Conservation (phyloP, 139 green algal genomes). For the Pleodorina starrii region DNA sequence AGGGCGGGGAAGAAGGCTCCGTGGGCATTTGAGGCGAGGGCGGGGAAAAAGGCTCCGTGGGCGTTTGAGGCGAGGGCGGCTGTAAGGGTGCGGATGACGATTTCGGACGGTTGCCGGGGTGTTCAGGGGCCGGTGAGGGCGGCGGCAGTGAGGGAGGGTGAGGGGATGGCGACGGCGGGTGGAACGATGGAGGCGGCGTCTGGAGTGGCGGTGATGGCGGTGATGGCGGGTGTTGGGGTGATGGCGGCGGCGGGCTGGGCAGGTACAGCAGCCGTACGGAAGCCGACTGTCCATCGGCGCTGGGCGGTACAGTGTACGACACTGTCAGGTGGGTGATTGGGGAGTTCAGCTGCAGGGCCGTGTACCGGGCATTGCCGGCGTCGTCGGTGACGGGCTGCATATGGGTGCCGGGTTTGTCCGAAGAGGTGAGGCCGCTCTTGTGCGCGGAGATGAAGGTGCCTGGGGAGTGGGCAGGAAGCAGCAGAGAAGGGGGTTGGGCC, state of each 20-base stretch:
- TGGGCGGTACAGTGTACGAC: slow-evolving; percentile 6
- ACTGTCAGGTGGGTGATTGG: not conserved
- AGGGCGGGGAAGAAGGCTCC: no score
- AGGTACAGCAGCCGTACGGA: not conserved
- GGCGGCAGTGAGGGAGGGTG: no score
- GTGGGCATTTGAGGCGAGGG: no score
- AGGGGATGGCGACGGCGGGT: no score
- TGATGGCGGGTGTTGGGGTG: not conserved
- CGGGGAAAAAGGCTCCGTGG: no score
- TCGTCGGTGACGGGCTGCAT: not conserved
- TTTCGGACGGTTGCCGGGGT: no score
- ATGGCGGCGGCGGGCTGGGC: not conserved
- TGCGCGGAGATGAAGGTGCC: not conserved
- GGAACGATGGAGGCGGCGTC: not conserved
- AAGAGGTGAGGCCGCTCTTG: not conserved
- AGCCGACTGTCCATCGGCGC: not conserved
- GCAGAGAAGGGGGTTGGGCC: no score
- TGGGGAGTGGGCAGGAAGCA: not conserved
- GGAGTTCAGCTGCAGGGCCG: not conserved
- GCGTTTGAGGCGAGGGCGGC: no score
- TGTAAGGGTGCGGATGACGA: no score
- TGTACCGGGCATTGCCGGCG: not conserved
- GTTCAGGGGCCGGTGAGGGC: no score
- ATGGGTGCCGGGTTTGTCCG: not conserved
- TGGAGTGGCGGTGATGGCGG: not conserved